Conservation (phyloP, 768 basidiomycete genomes). For the Fomitopsis serialis region DNA sequence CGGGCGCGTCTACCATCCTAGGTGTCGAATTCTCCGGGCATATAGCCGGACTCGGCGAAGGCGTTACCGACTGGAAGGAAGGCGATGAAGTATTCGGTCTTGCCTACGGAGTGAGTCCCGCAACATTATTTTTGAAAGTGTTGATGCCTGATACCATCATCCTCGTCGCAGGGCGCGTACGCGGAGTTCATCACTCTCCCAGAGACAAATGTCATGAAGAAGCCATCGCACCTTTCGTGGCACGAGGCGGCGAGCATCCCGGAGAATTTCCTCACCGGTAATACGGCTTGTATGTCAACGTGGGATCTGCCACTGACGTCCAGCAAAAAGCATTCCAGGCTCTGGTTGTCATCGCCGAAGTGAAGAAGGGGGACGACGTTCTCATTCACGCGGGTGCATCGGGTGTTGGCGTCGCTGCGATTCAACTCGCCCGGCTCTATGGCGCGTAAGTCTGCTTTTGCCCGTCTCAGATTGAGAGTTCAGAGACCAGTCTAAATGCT, state of each 20-base stretch:
- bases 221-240: conserved; percentile 76
- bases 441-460: conserved; percentile 54
- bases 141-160: not conserved
- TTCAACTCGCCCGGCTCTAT: conserved; percentile 73
- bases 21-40: conserved; percentile 88
- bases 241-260: conserved; percentile 82
- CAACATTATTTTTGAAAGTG: not conserved
- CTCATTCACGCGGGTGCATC: conserved; percentile 90
- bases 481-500: conserved; percentile 2
- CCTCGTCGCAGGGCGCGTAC: conserved; percentile 67
- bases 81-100: conserved; percentile 91
- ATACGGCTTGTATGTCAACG: conserved; percentile 5
- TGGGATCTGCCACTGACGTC: not conserved
- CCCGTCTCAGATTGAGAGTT: not conserved
- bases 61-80: conserved; percentile 29
- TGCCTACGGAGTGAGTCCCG: conserved; percentile 61
- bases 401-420: conserved; percentile 85
- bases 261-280: conserved; percentile 86
- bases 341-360: conserved; percentile 58
- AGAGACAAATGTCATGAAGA: conserved; percentile 62
- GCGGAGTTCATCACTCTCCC: conserved; percentile 77
- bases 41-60: conserved; percentile 33
- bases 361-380: conserved; percentile 68
- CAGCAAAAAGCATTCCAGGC: conserved; percentile 51
- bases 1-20: conserved; percentile 68